Evolutionary conservation across 139 green algal genomes (phyloP), one percentile per base, ranked within the genome.

Genomic region (Auxenochlorella protothecoides): DNA sequence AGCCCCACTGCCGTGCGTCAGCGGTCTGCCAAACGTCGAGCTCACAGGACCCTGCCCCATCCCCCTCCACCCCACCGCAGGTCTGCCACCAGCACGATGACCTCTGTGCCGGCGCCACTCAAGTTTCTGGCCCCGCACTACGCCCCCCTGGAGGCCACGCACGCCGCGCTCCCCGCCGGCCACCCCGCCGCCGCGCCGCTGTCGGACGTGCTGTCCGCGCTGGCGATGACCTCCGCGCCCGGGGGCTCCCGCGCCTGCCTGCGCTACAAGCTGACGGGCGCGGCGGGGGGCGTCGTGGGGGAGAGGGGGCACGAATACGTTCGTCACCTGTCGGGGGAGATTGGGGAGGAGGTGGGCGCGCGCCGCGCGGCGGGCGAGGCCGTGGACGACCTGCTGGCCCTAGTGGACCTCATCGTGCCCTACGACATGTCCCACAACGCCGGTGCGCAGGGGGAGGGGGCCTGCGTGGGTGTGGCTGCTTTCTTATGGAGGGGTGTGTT

Each of bases 251-350:
- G 91, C 2, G 88, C 96, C 63, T 89, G 84, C 55, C 84, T 99
- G 59, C 86, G 90, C 12, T 99, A 88, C 80, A 80, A 88, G 63
- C 85, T 97, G 55, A 69, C 87, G 63, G 80, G 63, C 52, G 59
- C 55, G 2, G 4, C 59, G 16, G 27, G 27, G 27, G 76, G 52
- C 13, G 78, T 90, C 16, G 74, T 94, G 2, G 83, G 73, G 6
- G 74, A 77, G 3, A 99, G 95, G 95, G 95, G 95, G 5, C 94
- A 99, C 72, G 95, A 99, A 74, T 98, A 98, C 81, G 78, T 97
- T 65, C 81, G 92, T 4, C 93, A 97, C 76, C 76, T 99, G 55
- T 87, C 72, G 63, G 71, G 74, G 10, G 74, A 78, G 53, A 76
- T 78, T 59, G 79, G 74, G 9, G 68, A 77, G 13, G 86, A 83